phyloP scores from a whole-genome alignment of 192 early-diverging fungal genomes.

The Glomus cerebriforme region DNA sequence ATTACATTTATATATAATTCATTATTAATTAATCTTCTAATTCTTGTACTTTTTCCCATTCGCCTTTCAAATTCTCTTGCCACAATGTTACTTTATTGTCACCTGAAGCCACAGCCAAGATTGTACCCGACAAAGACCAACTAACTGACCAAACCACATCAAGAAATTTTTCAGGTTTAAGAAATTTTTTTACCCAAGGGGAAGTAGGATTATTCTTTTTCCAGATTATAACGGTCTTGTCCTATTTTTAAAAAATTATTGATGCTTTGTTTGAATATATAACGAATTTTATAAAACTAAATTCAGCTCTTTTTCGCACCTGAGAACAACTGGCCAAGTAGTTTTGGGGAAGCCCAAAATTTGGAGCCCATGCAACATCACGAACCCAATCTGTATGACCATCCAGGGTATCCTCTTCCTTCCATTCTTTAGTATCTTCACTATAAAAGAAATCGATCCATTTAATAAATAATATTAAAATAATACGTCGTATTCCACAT shows the following conservation, averaged over 20 bases:
- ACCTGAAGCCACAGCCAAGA: conserved; percentile 93
- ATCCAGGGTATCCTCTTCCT: conserved; percentile 78
- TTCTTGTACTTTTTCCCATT: conserved; percentile 86
- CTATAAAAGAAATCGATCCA: conserved; percentile 33
- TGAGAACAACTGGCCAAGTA: conserved; percentile 95
- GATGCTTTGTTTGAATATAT: background rate
- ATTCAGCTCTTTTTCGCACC: conserved; percentile 35
- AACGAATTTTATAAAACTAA: background rate
- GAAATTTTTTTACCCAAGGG: conserved; percentile 75
- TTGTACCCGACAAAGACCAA: conserved; percentile 95
- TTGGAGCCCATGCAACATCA: conserved; percentile 96
- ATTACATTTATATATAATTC: too few species aligned
- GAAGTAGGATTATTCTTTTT: conserved; percentile 73
- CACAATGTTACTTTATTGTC: conserved; percentile 97
- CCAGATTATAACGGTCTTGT: conserved; percentile 96
- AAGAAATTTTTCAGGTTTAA: conserved; percentile 78
- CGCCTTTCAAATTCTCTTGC: conserved; percentile 93
- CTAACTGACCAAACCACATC: conserved; percentile 99
- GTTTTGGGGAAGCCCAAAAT: conserved; percentile 85
- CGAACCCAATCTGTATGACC: conserved; percentile 98
- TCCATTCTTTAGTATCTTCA: conserved; percentile 80
- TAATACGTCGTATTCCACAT: background rate
- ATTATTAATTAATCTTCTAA: conserved; percentile 52
- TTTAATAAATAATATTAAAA: background rate
- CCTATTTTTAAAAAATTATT: conserved; percentile 47